Evolutionary conservation across 2,329 filamentous ascomycete species (phyloP), one percentile per base, ranked within the genome.

Genomic region (Kalmusia sp.): DNA sequence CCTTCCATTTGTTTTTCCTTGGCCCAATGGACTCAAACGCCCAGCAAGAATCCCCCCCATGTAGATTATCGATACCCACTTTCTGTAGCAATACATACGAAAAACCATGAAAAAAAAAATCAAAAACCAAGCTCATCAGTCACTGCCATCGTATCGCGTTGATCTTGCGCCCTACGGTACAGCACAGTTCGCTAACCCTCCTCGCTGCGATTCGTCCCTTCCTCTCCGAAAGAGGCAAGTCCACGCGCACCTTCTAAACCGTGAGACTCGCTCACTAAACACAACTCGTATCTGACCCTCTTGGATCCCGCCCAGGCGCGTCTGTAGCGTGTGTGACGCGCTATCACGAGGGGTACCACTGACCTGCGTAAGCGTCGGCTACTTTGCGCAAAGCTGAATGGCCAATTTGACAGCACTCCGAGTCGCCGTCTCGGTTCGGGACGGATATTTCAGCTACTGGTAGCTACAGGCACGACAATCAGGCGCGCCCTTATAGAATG

Each of bases 1-100:
- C n/a, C n/a, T n/a, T n/a, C n/a, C n/a, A n/a, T n/a, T n/a, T n/a
- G n/a, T n/a, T n/a, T n/a, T n/a, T n/a, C n/a, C n/a, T n/a, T n/a
- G n/a, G n/a, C n/a, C n/a, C n/a, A n/a, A n/a, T n/a, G n/a, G n/a
- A n/a, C n/a, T n/a, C n/a, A n/a, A n/a, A n/a, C n/a, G n/a, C n/a
- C n/a, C n/a, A n/a, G n/a, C n/a, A n/a, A n/a, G n/a, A n/a, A n/a
- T n/a, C n/a, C n/a, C n/a, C n/a, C n/a, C n/a, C n/a, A n/a, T n/a
- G n/a, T n/a, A n/a, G n/a, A n/a, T n/a, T 19, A 43, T 43, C 22
- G 24, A 43, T 43, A 43, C 24, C 39, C 39, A 28, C 9, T 30
- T 17, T 17, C 39, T 21, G 15, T 22, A 43, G 5, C n/a, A n/a
- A n/a, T n/a, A n/a, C n/a, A n/a, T n/a, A n/a, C n/a, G n/a, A n/a